Evolutionary conservation across 768 basidiomycete genomes (phyloP), one percentile per base, ranked within the genome.

Genomic region (Cystobasidium onofrii): DNA sequence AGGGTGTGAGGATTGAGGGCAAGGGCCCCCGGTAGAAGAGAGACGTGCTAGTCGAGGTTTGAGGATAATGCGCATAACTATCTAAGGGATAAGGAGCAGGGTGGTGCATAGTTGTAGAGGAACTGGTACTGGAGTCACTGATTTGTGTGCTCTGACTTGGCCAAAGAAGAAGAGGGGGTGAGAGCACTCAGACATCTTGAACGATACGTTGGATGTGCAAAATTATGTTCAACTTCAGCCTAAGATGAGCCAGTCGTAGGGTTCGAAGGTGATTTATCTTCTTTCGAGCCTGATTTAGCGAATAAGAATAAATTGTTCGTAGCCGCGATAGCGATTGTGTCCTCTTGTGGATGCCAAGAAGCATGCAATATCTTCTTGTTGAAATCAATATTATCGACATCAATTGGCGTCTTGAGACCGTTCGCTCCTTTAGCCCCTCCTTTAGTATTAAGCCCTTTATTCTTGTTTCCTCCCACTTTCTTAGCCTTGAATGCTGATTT

Each of bases 401-500:
- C 90, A 87, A 96, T 91, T 61, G 88, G 86, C 76, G 95, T 92
- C 80, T 89, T 88, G 81, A 90, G 82, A 64, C 87, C 86, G 44
- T 90, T 87, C 39, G 86, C 84, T 15, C 92, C 92, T 81, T 92
- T 83, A 88, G 86, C 89, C 89, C 78, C 85, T 79, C 60, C 85
- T 83, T 75, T 81, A 36, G 85, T 83, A 81, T 90, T 78, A 18
- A 57, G 75, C 27, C 87, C 87, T n/a, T 87, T 86, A 33, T 75
- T 74, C 75, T 83, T 81, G 62, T 81, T 80, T 1, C 90, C 93
- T 15, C 94, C 92, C 70, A 96, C 90, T 86, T 98, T 99, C 88
- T 97, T 99, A 62, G 91, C 92, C 82, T 98, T 98, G 85, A 99
- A 99, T 6, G 95, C 94, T 18, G 92, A 94, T 82, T 99, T 99